Conservation (phyloP, 495 filamentous ascomycete genomes). For the Bacidia gigantensis region DNA sequence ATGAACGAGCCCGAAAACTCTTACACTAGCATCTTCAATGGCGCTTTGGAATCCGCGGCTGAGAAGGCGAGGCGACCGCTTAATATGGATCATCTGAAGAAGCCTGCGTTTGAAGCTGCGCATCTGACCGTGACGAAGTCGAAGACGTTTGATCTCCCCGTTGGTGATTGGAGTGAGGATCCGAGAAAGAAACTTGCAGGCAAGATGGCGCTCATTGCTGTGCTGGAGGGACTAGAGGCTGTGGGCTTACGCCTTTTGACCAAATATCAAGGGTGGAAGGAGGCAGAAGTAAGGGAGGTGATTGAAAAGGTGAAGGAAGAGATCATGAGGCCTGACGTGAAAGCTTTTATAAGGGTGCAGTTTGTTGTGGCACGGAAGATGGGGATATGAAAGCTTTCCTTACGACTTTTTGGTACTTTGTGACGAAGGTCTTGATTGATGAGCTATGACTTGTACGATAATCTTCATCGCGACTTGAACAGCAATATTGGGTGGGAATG, state of each 20-base stretch:
- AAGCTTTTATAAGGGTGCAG: slow-evolving; percentile 34
- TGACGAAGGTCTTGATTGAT: neutral
- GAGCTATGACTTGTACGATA: slow-evolving; percentile 1
- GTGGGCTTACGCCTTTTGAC: slow-evolving; percentile 47
- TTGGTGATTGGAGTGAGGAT: slow-evolving; percentile 43
- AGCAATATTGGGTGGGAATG: no score
- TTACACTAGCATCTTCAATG: slow-evolving; percentile 26
- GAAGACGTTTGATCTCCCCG: slow-evolving; percentile 42
- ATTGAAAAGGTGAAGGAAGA: slow-evolving; percentile 42
- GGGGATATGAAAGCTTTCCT: neutral
- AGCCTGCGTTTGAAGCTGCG: slow-evolving; percentile 33
- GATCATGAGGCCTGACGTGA: slow-evolving; percentile 29
- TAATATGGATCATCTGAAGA: slow-evolving; percentile 41
- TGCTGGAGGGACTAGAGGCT: slow-evolving; percentile 54
- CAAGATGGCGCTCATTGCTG: slow-evolving; percentile 51
- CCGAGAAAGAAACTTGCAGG: slow-evolving; percentile 40
- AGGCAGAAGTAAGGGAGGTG: slow-evolving; percentile 38
- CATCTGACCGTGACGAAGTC: slow-evolving; percentile 50
- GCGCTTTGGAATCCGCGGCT: slow-evolving; percentile 26
- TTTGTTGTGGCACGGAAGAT: slow-evolving; percentile 43
- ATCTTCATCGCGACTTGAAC: no score
- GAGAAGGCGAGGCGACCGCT: slow-evolving; percentile 26
- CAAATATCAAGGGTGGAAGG: slow-evolving; percentile 40
- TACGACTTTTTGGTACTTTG: neutral
- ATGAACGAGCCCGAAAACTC: slow-evolving; percentile 23